Evolutionary conservation across 1,139 yeast genomes (phyloP).

Genomic region (Meyerozyma sp.): DNA sequence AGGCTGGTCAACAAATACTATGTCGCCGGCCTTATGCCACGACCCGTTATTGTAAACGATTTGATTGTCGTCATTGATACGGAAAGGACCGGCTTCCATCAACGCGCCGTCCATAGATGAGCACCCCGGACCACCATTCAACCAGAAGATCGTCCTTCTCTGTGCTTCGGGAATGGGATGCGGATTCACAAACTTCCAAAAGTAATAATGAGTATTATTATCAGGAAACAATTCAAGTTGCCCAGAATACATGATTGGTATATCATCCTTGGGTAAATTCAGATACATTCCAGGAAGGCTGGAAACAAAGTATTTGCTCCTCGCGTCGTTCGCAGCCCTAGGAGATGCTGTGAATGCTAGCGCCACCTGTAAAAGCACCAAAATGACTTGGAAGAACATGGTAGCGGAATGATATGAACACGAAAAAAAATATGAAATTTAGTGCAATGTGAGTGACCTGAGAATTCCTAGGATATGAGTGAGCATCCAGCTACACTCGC

Average conservation of each 20-base stretch:
- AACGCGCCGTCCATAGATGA: conserved; percentile 97
- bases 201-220: conserved; percentile 62
- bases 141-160: conserved; percentile 65
- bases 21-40: conserved; percentile 78
- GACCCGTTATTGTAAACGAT: conserved; percentile 63
- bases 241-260: conserved; percentile 66
- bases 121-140: conserved; percentile 97
- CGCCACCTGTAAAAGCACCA: conserved; percentile 4
- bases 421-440: too few species aligned
- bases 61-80: conserved; percentile 45
- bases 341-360: conserved; percentile 18
- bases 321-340: conserved; percentile 12
- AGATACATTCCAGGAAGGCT: conserved; percentile 35
- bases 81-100: conserved; percentile 87
- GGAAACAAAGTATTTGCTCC: conserved; percentile 28
- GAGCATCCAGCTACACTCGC: neutral
- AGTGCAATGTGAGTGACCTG: too few species aligned
- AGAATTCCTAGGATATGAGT: neutral
- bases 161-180: conserved; percentile 25
- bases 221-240: conserved; percentile 55
- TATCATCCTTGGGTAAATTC: conserved; percentile 24
- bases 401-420: neutral
- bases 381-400: neutral
- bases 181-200: conserved; percentile 61
- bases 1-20: conserved; percentile 91